Base-by-base conservation (phyloP, 2,329 filamentous ascomycete genomes). In the Alternaria burnsii region DNA sequence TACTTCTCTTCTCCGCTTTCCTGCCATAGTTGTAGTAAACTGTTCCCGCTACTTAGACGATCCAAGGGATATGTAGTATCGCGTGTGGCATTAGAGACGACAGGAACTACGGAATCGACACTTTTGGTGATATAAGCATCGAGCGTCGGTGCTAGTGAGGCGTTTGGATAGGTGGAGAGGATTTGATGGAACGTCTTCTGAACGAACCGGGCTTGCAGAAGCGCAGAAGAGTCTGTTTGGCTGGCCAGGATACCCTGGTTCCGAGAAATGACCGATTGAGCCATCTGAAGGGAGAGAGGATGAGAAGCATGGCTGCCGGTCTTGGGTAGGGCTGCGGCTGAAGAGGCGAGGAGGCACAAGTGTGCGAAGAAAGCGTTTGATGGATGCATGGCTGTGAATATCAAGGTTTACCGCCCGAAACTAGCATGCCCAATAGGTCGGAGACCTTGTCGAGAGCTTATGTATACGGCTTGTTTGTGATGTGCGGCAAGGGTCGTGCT, bases 181-280 rank as follows among this genome's bases (percentile, higher is more conserved):
- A 71, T 53, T 12, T 63, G 65, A 11, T 63, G 55, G 5, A 78
- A 64, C 16, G 74, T 68, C 48, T 78, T 76, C 51, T 78, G 75
- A n/a, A 74, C 71, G 26, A 78, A 65, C 5, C 74, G 75, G 3
- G 75, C 62, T 58, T 78, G 73, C 22, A 78, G 68, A 2, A 69
- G 62, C 1, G 56, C 67, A 16, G 71, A 73, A 8, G 41, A 30
- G 51, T 70, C 70, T 22, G 54, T 48, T 12, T 46, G n/a, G 40
- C 47, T 67, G 43, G 34, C 66, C 62, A 71, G 58, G 32, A 78
- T 67, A 16, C 77, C 76, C 63, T 79, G 69, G 11, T 67, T 58
- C 8, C 76, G 68, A 8, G 69, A 71, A 20, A 77, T 72, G 47
- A 74, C 77, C 22, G 72, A 76, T 6, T 68, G 54, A 7, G 75